Evolutionary conservation across 768 basidiomycete species (phyloP).

Genomic region (Psilocybe azurescens): DNA sequence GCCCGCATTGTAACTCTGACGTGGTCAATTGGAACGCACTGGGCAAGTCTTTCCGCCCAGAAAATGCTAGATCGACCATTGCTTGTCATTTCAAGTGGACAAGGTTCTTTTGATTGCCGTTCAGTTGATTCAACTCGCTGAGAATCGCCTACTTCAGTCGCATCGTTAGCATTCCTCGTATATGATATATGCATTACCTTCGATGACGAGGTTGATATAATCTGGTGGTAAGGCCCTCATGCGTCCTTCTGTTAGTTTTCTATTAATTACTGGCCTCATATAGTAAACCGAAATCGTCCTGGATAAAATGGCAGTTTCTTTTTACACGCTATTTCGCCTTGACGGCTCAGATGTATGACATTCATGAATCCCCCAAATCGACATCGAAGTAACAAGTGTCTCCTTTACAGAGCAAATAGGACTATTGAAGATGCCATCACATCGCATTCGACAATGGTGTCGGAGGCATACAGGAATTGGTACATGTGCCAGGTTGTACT

Average conservation of each 20-base stretch:
- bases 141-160: conserved; percentile 24
- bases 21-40: neutral
- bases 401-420: conserved; percentile 26
- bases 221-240: conserved; percentile 37
- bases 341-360: conserved; percentile 29
- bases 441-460: conserved; percentile 10
- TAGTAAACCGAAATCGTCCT: conserved; percentile 27
- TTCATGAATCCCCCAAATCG: neutral
- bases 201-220: conserved; percentile 38
- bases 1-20: neutral
- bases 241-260: neutral
- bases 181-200: conserved; percentile 40
- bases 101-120: conserved; percentile 20
- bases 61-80: conserved; percentile 12
- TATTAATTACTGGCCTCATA: conserved; percentile 1
- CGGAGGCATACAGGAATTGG: conserved; percentile 25
- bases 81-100: conserved; percentile 23
- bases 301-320: conserved; percentile 35
- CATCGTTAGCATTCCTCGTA: conserved; percentile 35
- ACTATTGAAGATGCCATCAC: conserved; percentile 22
- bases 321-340: conserved; percentile 36
- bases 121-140: neutral
- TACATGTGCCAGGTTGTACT: conserved; percentile 31
- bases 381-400: neutral
- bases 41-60: neutral